phyloP scores from a whole-genome alignment of 2,329 filamentous ascomycete species.

The Didymosphaeria variabile region DNA sequence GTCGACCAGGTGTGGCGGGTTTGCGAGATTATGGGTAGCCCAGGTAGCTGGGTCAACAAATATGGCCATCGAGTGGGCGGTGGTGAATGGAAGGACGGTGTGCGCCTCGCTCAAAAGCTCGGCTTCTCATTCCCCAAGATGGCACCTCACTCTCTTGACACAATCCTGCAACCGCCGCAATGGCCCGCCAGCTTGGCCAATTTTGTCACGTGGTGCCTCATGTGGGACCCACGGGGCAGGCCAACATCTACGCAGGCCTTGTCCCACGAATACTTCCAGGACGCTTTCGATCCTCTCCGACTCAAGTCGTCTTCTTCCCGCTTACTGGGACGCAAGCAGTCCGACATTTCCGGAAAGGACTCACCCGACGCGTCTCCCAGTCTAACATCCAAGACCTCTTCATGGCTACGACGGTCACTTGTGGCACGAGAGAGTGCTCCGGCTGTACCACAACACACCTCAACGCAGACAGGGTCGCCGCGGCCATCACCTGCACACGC shows the following conservation, averaged over 20 bases:
- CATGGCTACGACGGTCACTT: constrained; percentile 96
- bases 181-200: constrained; percentile 89
- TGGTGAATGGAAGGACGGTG: constrained; percentile 97
- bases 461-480: constrained; percentile 53
- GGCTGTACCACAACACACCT: constrained; percentile 59
- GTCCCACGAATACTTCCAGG: constrained; percentile 91
- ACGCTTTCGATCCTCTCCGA: constrained; percentile 89
- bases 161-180: constrained; percentile 86
- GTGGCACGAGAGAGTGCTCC: constrained; percentile 79
- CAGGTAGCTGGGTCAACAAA: constrained; percentile 98
- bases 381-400: constrained; percentile 79
- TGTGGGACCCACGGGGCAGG: constrained; percentile 95
- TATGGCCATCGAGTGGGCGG: constrained; percentile 85
- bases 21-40: constrained; percentile 99
- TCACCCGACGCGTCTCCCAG: constrained; percentile 65
- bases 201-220: constrained; percentile 97
- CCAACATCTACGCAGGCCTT: constrained; percentile 95
- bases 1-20: constrained; percentile 99
- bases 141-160: constrained; percentile 96
- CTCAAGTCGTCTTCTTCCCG: constrained; percentile 90
- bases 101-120: constrained; percentile 89
- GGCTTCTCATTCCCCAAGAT: constrained; percentile 99
- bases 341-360: constrained; percentile 74
- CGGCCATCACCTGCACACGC: constrained; percentile 55
- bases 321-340: constrained; percentile 88